Percentiles rank a stretch among this genome's conserved stretches.
These are phyloP conservation scores for Rhododendron williamsianum DNA, from an alignment of 148 eudicot species.

Conservation along the genomic window DNA sequence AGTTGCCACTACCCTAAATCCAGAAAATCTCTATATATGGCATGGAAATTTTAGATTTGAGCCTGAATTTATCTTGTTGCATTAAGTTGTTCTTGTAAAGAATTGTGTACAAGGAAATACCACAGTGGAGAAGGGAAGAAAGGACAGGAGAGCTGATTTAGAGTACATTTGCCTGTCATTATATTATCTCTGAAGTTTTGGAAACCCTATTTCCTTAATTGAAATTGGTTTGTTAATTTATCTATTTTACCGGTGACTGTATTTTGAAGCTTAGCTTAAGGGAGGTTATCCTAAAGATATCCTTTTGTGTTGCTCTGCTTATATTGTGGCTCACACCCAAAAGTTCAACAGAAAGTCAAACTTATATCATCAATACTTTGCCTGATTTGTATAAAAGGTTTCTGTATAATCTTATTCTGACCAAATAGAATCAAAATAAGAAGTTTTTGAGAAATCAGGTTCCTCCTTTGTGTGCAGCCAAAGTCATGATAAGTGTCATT, in stretches of 20 bases:
- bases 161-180: not conserved
- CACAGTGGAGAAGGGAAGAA: not conserved
- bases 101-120: not conserved
- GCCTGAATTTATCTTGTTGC: not conserved
- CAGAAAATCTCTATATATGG: not conserved
- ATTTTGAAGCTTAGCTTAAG: not conserved
- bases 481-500: not conserved
- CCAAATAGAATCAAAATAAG: not conserved
- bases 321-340: not conserved
- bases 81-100: not conserved
- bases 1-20: not conserved
- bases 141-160: not conserved
- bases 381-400: not conserved
- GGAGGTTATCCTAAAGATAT: not conserved
- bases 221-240: not conserved
- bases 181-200: not conserved
- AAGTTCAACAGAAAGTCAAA: not conserved
- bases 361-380: not conserved
- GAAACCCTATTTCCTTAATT: not conserved
- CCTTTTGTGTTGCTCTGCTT: not conserved
- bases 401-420: not conserved
- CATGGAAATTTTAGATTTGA: not conserved
- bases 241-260: not conserved
- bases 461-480: not conserved
- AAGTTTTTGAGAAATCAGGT: not conserved